Base-by-base conservation (phyloP, 2,329 filamentous ascomycete genomes). In the Clonostachys sp. region DNA sequence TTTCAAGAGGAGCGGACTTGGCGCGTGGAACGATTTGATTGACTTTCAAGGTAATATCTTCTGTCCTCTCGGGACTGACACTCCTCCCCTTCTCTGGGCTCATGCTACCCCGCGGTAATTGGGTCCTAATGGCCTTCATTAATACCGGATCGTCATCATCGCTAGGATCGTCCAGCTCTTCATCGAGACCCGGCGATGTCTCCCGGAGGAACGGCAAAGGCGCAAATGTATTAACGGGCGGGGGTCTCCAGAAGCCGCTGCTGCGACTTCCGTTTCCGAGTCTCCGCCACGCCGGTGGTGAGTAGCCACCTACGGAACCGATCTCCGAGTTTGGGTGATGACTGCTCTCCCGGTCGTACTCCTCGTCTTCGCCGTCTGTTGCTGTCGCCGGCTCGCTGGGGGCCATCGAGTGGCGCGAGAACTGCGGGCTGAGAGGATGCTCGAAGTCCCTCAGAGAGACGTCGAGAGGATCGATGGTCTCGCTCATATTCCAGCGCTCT, bases 201-300 rank as follows among this genome's bases (percentile, higher is more conserved):
- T 59, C 55, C 18, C 54, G 53, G 49, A 47, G 54, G 48, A 39
- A 48, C 52, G 41, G 44, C 39, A 34, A 53, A 53, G 48, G 54
- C 49, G 72, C 75, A 40, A 80, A 68, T 10, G 73, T 66, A 56
- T 83, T 77, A 57, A 82, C 77, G 50, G 60, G 61, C 36, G 36
- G 36, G 12, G 36, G 36, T 30, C 24, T 30, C 76, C 85, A 84
- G 61, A 84, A 82, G 53, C 78, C 77, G 57, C 71, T 78, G 62
- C 73, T 79, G 60, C 74, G 72, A 54, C 74, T 72, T 57, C 77
- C 79, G 72, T 80, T 81, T 68, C 71, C 74, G 64, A 81, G 76
- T 54, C 77, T 77, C 60, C 76, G 72, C 79, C 79, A 83, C 43
- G 79, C 79, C 53, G 79, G 79, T 48, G 79, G 79, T 58, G 75